Evolutionary conservation across 2,329 filamentous ascomycete genomes (phyloP).

Genomic region (Golovinomyces cichoracearum): DNA sequence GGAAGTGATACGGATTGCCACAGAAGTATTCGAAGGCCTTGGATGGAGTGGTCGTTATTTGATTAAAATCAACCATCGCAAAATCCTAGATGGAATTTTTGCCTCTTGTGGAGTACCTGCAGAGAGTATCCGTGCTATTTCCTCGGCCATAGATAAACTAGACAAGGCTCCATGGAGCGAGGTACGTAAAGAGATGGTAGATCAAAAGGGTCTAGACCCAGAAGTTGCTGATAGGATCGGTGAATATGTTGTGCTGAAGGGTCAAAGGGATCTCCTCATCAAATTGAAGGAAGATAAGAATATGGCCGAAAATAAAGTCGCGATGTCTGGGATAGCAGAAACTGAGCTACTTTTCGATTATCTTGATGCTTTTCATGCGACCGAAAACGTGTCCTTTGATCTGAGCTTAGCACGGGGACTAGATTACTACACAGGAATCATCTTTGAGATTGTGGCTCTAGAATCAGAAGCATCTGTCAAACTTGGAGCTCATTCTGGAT

Average conservation of each 20-base stretch:
- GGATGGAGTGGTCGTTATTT: conserved; percentile 40
- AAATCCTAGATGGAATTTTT: conserved; percentile 81
- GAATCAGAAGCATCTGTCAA: conserved; percentile 20
- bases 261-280: conserved; percentile 46
- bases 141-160: conserved; percentile 81
- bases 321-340: conserved; percentile 57
- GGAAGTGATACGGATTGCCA: conserved; percentile 61
- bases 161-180: conserved; percentile 82
- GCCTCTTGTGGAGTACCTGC: conserved; percentile 67
- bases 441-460: conserved; percentile 57
- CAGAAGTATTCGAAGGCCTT: conserved; percentile 61
- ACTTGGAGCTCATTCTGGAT: conserved; percentile 17
- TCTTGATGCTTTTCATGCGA: conserved; percentile 47
- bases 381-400: conserved; percentile 62
- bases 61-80: conserved; percentile 87
- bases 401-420: conserved; percentile 70
- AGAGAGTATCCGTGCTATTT: conserved; percentile 72
- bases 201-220: conserved; percentile 58
- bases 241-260: conserved; percentile 55
- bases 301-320: conserved; percentile 43
- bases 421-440: conserved; percentile 63
- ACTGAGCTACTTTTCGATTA: conserved; percentile 62
- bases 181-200: conserved; percentile 76
- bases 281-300: conserved; percentile 40
- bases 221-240: conserved; percentile 70